Evolutionary conservation across 768 basidiomycete genomes (phyloP).

Genomic region (Postia placenta): DNA sequence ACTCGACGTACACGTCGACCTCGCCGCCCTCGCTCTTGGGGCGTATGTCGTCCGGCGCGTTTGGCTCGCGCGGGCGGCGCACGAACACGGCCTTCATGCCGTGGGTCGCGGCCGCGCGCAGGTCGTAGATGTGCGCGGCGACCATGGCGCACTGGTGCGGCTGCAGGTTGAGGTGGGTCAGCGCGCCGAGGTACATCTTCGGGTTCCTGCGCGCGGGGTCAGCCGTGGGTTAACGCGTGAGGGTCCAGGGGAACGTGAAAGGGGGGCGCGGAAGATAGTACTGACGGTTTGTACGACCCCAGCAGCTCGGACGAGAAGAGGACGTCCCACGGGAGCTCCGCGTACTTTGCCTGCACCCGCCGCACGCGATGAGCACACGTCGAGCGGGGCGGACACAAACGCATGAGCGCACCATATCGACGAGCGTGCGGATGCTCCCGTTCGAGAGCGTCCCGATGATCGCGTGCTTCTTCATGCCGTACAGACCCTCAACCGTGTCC

Average conservation of each 20-base stretch:
- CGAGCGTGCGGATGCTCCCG: slow-evolving; percentile 53
- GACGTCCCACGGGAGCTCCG: slow-evolving; percentile 57
- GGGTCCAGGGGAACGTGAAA: not conserved
- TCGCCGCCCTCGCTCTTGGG: slow-evolving; percentile 49
- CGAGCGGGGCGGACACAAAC: not conserved
- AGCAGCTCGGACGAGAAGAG: slow-evolving; percentile 59
- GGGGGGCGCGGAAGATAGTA: not conserved
- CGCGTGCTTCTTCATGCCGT: slow-evolving; percentile 41
- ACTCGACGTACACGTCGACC: slow-evolving; percentile 50
- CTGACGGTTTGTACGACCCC: slow-evolving; percentile 60
- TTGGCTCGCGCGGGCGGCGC: slow-evolving; percentile 32
- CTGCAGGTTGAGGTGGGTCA: slow-evolving; percentile 40
- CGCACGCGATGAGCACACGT: not conserved
- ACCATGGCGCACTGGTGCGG: slow-evolving; percentile 56
- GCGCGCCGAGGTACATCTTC: slow-evolving; percentile 43
- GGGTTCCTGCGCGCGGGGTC: slow-evolving; percentile 34
- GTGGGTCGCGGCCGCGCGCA: slow-evolving; percentile 32
- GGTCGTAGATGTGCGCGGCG: slow-evolving; percentile 55
- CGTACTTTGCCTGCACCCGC: slow-evolving; percentile 46
- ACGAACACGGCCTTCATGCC: slow-evolving; percentile 61
- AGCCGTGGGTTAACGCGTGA: too few species aligned
- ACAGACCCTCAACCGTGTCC: slow-evolving; percentile 44
- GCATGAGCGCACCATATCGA: slow-evolving; percentile 45
- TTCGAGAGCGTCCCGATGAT: slow-evolving; percentile 56
- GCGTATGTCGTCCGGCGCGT: slow-evolving; percentile 36